A percentile compares a stretch with the other conserved stretches of the same genome.
Conservation (phyloP, 257 asterid genomes). For the Leonotis leonurus region DNA sequence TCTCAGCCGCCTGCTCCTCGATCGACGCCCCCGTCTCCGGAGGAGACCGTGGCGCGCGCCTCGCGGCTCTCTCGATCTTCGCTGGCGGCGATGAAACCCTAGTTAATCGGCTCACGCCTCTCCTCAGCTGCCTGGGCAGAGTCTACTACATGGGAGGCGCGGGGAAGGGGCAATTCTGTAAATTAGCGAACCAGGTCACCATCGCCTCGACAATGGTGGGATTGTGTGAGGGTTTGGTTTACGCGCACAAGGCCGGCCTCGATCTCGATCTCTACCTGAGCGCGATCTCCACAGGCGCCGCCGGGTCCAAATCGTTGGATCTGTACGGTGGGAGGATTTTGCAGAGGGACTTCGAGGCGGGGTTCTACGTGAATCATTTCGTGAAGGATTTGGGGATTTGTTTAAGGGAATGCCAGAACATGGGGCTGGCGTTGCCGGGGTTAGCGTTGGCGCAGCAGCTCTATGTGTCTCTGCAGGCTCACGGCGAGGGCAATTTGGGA, state of each 20-base stretch:
- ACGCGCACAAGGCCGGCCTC: slow-evolving; percentile 75
- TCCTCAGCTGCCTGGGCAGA: slow-evolving; percentile 49
- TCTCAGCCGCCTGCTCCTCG: slow-evolving; percentile 46
- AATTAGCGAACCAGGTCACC: slow-evolving; percentile 73
- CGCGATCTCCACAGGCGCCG: slow-evolving; percentile 85
- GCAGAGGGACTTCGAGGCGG: slow-evolving; percentile 76
- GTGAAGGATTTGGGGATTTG: slow-evolving; percentile 96
- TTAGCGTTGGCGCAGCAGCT: slow-evolving; percentile 89
- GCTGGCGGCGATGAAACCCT: slow-evolving; percentile 70
- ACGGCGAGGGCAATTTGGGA: slow-evolving; percentile 83
- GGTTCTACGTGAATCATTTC: slow-evolving; percentile 88
- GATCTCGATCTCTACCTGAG: slow-evolving; percentile 37
- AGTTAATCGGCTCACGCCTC: slow-evolving; percentile 43
- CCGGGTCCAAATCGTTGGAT: slow-evolving; percentile 84
- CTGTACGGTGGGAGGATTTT: slow-evolving; percentile 68
- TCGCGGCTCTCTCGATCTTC: slow-evolving; percentile 72
- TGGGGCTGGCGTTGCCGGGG: slow-evolving; percentile 88
- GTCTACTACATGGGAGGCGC: slow-evolving; percentile 87
- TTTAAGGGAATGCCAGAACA: slow-evolving; percentile 80
- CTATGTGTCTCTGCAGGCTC: slow-evolving; percentile 74
- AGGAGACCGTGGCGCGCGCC: slow-evolving; percentile 83
- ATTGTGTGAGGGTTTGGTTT: slow-evolving; percentile 70
- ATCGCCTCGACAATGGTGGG: slow-evolving; percentile 83
- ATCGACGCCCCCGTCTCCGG: slow-evolving; percentile 92
- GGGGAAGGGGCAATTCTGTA: slow-evolving; percentile 87